phyloP scores from a whole-genome alignment of 768 basidiomycete species.

The Pisolithus sp. region DNA sequence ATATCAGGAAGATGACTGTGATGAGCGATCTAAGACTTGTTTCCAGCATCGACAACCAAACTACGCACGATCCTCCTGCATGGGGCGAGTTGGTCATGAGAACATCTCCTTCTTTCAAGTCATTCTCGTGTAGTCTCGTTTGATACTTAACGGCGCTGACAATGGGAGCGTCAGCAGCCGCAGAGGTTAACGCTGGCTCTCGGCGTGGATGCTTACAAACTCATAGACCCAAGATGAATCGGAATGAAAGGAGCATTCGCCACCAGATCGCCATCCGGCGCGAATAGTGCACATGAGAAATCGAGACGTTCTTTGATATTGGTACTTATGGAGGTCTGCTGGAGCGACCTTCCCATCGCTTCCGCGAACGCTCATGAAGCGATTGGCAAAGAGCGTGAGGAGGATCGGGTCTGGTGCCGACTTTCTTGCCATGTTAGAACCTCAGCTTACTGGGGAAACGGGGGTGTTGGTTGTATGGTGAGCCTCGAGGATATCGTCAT shows the following conservation, averaged over 20 bases:
- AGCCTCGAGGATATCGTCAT: too few species aligned
- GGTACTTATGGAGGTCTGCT: conserved; percentile 85
- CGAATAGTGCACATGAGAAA: conserved; percentile 92
- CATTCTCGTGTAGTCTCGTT: conserved; percentile 66
- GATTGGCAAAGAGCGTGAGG: conserved; percentile 88
- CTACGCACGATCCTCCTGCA: conserved; percentile 78
- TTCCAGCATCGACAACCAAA: conserved; percentile 8
- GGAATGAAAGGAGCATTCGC: conserved; percentile 93
- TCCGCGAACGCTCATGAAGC: conserved; percentile 98
- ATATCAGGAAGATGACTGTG: conserved; percentile 77
- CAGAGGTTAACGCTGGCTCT: background rate
- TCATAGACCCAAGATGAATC: conserved; percentile 84
- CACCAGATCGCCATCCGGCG: conserved; percentile 89
- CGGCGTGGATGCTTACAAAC: conserved; percentile 54
- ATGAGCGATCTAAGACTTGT: background rate
- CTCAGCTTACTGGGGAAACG: background rate
- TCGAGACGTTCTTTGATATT: conserved; percentile 96
- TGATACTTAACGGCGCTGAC: conserved; percentile 81
- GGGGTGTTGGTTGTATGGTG: background rate
- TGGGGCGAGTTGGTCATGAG: conserved; percentile 88
- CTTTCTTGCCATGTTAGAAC: conserved; percentile 13
- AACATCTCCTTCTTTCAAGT: conserved; percentile 84
- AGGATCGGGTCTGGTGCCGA: conserved; percentile 74
- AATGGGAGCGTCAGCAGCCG: background rate
- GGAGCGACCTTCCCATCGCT: conserved; percentile 88